Conservation (phyloP, 495 filamentous ascomycete species). For the Lindgomyces ingoldianus region DNA sequence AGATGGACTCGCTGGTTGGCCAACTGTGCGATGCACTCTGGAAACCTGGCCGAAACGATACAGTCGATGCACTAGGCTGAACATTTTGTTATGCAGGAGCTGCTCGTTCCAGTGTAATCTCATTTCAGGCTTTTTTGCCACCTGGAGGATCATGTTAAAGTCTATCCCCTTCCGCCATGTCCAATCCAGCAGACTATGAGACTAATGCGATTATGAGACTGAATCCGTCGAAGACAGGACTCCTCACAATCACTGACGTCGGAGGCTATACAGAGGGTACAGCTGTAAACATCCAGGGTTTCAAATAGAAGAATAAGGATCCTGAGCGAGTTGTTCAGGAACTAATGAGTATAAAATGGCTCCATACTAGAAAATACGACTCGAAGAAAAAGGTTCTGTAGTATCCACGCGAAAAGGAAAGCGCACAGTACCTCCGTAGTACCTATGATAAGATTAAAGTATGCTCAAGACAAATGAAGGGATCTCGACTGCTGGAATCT, state of each 20-base stretch:
- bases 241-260: conserved; percentile 57
- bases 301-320: conserved; percentile 60
- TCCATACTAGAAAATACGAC: conserved; percentile 61
- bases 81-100: too few species aligned
- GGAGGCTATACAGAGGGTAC: conserved; percentile 48
- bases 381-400: conserved; percentile 59
- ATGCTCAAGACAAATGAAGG: neutral
- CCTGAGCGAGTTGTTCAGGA: conserved; percentile 65
- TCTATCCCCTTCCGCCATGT: too few species aligned
- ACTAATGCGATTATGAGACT: conserved; percentile 13
- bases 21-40: too few species aligned
- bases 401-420: conserved; percentile 54
- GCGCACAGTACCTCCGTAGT: conserved; percentile 51
- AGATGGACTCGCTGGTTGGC: too few species aligned
- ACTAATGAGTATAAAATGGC: conserved; percentile 66
- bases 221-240: conserved; percentile 22
- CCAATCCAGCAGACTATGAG: too few species aligned
- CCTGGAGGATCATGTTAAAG: too few species aligned
- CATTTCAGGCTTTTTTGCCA: too few species aligned
- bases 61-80: too few species aligned
- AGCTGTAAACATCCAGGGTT: conserved; percentile 37
- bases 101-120: too few species aligned
- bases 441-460: conserved; percentile 59
- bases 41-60: too few species aligned
- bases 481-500: neutral